Evolutionary conservation across 2,329 filamentous ascomycete genomes (phyloP).

Genomic region (Knufia fluminis): DNA sequence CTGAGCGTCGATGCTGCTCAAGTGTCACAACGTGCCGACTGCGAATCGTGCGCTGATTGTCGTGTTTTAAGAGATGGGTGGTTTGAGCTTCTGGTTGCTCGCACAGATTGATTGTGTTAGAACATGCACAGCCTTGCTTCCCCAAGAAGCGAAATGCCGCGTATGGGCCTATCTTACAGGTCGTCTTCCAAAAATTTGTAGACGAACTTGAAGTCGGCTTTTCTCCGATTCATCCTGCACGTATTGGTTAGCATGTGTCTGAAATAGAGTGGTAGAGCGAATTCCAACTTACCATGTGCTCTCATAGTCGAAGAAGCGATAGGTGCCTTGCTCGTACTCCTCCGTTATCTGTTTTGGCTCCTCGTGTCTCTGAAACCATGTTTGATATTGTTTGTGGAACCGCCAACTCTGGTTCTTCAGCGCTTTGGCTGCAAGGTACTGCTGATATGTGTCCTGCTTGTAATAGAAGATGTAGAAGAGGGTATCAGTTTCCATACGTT

Average conservation of each 20-base stretch:
- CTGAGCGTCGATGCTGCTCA: not conserved
- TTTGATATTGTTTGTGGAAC: slow-evolving; percentile 99
- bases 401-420: slow-evolving; percentile 97
- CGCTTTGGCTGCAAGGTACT: slow-evolving; percentile 92
- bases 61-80: not conserved
- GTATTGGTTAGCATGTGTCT: slow-evolving; percentile 11
- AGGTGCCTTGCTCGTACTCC: slow-evolving; percentile 97
- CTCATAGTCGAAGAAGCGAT: slow-evolving; percentile 99
- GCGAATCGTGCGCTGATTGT: not conserved
- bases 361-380: slow-evolving; percentile 97
- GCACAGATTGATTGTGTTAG: not conserved
- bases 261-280: slow-evolving; percentile 5
- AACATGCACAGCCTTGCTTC: not conserved
- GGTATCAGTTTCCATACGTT: slow-evolving; percentile 85
- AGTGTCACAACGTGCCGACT: not conserved
- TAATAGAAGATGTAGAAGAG: slow-evolving; percentile 99
- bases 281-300: slow-evolving; percentile 73
- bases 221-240: slow-evolving; percentile 90
- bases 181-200: slow-evolving; percentile 98
- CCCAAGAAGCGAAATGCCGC: not conserved
- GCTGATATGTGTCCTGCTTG: slow-evolving; percentile 89
- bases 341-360: slow-evolving; percentile 98
- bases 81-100: not conserved
- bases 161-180: slow-evolving; percentile 39
- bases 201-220: slow-evolving; percentile 95